Percentiles rank a stretch among this genome's conserved stretches.
phyloP scores from a whole-genome alignment of 2,329 filamentous ascomycete genomes.

The Colletotrichum tropicicola region DNA sequence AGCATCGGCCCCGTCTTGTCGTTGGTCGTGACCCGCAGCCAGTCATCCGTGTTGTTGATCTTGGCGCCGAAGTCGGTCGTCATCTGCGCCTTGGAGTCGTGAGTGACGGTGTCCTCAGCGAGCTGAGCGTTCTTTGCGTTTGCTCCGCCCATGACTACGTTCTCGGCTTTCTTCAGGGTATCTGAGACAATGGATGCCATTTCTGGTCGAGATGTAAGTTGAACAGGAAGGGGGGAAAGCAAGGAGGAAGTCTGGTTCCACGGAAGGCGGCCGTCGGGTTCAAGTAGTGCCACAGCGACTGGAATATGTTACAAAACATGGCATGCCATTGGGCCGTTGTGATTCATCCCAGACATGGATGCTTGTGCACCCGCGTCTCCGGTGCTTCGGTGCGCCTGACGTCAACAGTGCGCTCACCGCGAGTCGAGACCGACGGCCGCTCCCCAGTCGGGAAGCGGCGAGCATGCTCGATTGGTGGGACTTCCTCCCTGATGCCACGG shows the following conservation, averaged over 20 bases:
- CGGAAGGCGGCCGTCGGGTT: neutral
- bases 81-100: constrained; percentile 65
- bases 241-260: neutral
- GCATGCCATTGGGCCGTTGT: neutral
- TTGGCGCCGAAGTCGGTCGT: constrained; percentile 83
- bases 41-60: constrained; percentile 78
- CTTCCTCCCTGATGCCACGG: neutral
- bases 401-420: constrained; percentile 18
- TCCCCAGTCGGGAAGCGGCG: neutral
- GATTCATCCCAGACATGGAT: neutral
- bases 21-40: constrained; percentile 72
- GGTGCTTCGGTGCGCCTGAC: neutral
- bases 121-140: constrained; percentile 71
- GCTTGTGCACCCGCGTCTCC: neutral
- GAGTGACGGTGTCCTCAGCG: constrained; percentile 64
- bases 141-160: constrained; percentile 50
- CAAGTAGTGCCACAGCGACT: neutral
- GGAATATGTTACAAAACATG: neutral
- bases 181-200: constrained; percentile 38
- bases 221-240: neutral
- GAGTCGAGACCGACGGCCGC: neutral
- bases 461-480: constrained; percentile 17
- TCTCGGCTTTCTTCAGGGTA: constrained; percentile 48
- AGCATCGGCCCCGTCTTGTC: constrained; percentile 73
- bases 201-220: neutral